These are phyloP conservation scores for Candolleomyces aberdarensis DNA, from an alignment of 768 basidiomycete genomes.

Conservation along the genomic window DNA sequence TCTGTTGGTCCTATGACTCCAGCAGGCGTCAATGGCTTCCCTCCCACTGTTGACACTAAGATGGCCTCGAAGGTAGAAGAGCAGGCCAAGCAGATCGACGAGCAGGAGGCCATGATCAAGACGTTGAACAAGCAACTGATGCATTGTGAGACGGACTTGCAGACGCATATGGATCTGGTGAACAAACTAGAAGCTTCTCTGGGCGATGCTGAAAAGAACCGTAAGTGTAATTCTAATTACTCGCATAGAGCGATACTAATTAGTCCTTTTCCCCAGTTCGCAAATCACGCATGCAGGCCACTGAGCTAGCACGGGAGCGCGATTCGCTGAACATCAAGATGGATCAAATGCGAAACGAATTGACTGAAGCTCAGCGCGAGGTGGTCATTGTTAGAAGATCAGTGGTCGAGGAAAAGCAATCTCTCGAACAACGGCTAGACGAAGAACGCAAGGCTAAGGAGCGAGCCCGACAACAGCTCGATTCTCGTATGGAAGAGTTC, in stretches of 20 bases:
- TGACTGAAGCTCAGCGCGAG: conserved; percentile 77
- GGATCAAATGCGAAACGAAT: conserved; percentile 65
- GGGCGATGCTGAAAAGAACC: conserved; percentile 89
- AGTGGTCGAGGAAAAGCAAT: conserved; percentile 86
- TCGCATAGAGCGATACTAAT: conserved; percentile 4
- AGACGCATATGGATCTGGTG: conserved; percentile 89
- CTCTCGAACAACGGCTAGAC: conserved; percentile 75
- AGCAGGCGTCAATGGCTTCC: conserved; percentile 33
- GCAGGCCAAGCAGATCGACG: conserved; percentile 71
- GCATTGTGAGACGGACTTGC: conserved; percentile 90
- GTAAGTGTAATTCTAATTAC: conserved; percentile 45
- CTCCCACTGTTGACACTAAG: conserved; percentile 50
- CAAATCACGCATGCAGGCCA: conserved; percentile 92
- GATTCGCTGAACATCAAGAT: conserved; percentile 68
- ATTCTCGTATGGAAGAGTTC: conserved; percentile 84
- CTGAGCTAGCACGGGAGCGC: conserved; percentile 83
- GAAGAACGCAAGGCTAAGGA: conserved; percentile 90
- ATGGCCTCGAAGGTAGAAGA: conserved; percentile 59
- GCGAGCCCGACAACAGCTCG: conserved; percentile 82
- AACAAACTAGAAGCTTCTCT: conserved; percentile 80
- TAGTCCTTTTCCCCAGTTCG: conserved; percentile 52
- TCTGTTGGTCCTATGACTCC: conserved; percentile 51
- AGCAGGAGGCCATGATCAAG: conserved; percentile 90
- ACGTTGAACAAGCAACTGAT: conserved; percentile 90
- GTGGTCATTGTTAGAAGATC: conserved; percentile 74